Base-by-base conservation (phyloP, 1,139 yeast genomes). In the Diutina neorugosa region DNA sequence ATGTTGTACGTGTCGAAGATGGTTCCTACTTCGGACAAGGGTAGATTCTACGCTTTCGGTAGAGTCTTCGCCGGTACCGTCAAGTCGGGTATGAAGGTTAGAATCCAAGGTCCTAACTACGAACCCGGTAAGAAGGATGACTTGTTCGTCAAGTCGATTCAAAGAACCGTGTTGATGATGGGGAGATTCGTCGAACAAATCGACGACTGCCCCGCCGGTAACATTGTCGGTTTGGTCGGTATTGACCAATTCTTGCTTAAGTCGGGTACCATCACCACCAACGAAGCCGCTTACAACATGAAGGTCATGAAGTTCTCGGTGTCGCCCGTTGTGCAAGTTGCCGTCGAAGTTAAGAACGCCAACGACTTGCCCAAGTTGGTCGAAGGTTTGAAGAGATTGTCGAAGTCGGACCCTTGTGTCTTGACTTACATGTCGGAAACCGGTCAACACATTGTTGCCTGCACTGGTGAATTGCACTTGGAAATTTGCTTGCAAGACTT, bases 41-140 rank as follows among this genome's bases (percentile, higher is more conserved):
- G 98, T 85, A 91, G 98, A 83, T 93, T 93, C 96, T 93, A 90
- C 86, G 98, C 98, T 72, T 93, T 93, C 81, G 98, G 98, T 78
- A 94, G 98, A 84, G 98, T 93, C 75, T 93, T 93, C 82, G 87
- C 98, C 67, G 98, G 98, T 90, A 93, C 98, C 70, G 97, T 93
- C 69, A 87, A 78, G 76, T 88, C 97, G 69, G 98, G 98, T 79
- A 91, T 86, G 84, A 93, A 93, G 88, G 96, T 93, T 71, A 88
- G 98, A 83, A 93, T 93, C 72, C 98, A 93, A 83, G 98, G 98
- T 80, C 98, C 98, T 74, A 91, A 91, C 96, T 93, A 89, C 80
- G 82, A 81, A 68, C 96, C 95, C 74, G 98, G 98, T 76, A 88
- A 85, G 84, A 93, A 93, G 85, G 96, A 89, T 59, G 98, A 93